Evolutionary conservation across 2,329 filamentous ascomycete genomes (phyloP).

Genomic region (Trichophyton schoenleinii): DNA sequence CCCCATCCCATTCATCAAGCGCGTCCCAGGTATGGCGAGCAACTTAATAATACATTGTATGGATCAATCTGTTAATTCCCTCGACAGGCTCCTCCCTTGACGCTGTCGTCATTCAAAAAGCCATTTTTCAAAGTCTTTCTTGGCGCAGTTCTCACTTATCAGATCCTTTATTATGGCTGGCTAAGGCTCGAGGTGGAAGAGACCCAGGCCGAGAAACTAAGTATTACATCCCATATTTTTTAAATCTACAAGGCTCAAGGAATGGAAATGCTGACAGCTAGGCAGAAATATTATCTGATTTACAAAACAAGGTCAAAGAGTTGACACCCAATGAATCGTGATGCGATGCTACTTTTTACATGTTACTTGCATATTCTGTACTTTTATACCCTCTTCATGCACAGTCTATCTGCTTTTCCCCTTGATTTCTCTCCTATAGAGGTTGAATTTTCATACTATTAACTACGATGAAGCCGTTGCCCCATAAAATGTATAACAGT

Average conservation of each 20-base stretch:
- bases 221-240: conserved; percentile 16
- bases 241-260: not conserved
- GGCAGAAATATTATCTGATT: conserved; percentile 7
- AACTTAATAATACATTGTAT: not conserved
- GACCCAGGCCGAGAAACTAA: conserved; percentile 30
- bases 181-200: conserved; percentile 37
- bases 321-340: conserved; percentile 14
- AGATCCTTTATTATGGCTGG: conserved; percentile 38
- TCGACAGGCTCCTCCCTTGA: conserved; percentile 2
- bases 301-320: conserved; percentile 12
- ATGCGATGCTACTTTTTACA: not conserved
- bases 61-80: not conserved
- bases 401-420: not conserved
- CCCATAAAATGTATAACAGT: not conserved
- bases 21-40: not conserved
- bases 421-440: not conserved
- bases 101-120: conserved; percentile 28
- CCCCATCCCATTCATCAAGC: not conserved
- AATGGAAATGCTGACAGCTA: not conserved
- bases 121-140: conserved; percentile 39
- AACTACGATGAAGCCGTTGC: not conserved
- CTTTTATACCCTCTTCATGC: not conserved
- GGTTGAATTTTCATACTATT: not conserved
- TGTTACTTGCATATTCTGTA: not conserved
- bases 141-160: conserved; percentile 37